Conservation (phyloP, 2,329 filamentous ascomycete genomes). For the Pseudogymnoascus sp. region DNA sequence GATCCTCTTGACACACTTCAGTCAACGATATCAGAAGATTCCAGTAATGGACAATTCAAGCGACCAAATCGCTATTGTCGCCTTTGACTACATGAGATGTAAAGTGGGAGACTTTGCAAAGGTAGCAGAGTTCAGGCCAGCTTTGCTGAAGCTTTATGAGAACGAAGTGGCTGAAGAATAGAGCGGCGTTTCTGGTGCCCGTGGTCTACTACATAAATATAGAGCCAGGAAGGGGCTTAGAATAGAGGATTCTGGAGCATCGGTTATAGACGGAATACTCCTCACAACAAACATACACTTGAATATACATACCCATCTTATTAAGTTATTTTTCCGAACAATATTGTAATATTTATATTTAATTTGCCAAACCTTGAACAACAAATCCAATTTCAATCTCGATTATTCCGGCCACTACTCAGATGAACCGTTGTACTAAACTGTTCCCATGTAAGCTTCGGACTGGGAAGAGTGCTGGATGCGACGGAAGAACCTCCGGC, state of each 20-base stretch:
- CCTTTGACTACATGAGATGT: constrained; percentile 73
- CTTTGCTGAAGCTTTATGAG: constrained; percentile 50
- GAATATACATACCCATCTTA: not conserved
- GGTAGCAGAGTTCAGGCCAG: constrained; percentile 55
- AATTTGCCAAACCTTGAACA: not conserved
- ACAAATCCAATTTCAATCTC: not conserved
- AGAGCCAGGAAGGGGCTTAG: not conserved
- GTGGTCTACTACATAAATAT: not conserved
- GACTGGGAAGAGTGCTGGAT: not conserved
- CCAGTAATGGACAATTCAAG: constrained; percentile 32
- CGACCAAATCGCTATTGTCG: constrained; percentile 60
- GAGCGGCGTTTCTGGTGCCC: not conserved
- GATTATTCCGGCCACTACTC: not conserved
- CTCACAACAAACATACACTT: not conserved
- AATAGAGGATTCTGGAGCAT: not conserved
- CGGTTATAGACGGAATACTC: not conserved
- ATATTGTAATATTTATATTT: not conserved
- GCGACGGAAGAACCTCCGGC: not conserved
- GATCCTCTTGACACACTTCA: constrained; percentile 88
- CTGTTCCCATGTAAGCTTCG: not conserved
- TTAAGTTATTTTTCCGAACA: not conserved
- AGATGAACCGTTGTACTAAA: not conserved
- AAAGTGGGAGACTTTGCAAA: constrained; percentile 62
- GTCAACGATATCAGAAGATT: constrained; percentile 66
- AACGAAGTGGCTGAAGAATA: constrained; percentile 22